Evolutionary conservation across 805 yeast genomes (phyloP), one percentile per base, ranked within the genome.

Genomic region (Candida dendrica): DNA sequence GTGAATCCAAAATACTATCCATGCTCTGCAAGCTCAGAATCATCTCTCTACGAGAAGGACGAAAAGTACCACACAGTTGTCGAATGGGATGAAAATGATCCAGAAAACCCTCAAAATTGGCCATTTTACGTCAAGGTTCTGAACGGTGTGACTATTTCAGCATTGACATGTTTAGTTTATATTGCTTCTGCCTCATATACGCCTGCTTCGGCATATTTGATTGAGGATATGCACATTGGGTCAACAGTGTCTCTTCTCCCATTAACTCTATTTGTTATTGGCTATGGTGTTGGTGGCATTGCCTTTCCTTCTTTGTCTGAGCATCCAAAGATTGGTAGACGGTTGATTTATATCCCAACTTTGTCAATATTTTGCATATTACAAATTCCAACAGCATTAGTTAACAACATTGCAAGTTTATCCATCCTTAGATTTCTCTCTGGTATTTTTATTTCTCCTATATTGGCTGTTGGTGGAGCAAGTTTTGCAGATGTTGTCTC

Each of bases 251-350:
- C 78, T 0, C 61, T 71, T 1, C 60, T 80, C 30, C 78, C 80
- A 3, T 63, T 80, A 49, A 61, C 81, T 0, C 47, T 77, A 32
- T 80, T 72, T 47, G 79, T 79, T 7, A 49, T 77, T 24, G 85
- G 84, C 9, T 78, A 79, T 51, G 84, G 80, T 40, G 39, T 77
- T 16, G 83, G 83, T 1, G 83, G 83, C 2, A 63, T 79, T 64
- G 47, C 77, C 2, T 72, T 77, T 41, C 72, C 81, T 0, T 84
- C 85, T 3, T 48, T 79, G 46, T 71, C 80, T 13, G 85, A 79
- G 53, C 66, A 74, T 38, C 72, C 78, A 3, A 53, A 58, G 3
- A 55, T 75, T 38, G 84, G 84, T 13, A 66, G 84, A 46, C 74
- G 73, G 42, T 61, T 68, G 26, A 66, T 75, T 34, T 79, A 77